Evolutionary conservation across 139 green algal species (phyloP).

Genomic region (Nannochloris sp.): DNA sequence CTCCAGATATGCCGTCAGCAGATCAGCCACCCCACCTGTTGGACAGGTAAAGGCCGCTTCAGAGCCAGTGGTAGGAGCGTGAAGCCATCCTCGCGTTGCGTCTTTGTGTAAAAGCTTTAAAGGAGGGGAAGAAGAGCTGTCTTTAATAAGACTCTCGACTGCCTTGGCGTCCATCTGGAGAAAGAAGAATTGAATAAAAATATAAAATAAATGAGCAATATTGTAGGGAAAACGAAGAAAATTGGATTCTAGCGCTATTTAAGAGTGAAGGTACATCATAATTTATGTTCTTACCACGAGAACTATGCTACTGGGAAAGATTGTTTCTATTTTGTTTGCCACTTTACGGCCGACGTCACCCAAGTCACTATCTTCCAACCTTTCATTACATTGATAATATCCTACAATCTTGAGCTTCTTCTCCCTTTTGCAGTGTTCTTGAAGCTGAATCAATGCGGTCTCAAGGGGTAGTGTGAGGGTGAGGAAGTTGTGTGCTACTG

Average conservation of each 20-base stretch:
- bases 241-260: too few species aligned
- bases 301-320: constrained; percentile 10
- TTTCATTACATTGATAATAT: constrained; percentile 71
- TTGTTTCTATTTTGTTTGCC: constrained; percentile 41
- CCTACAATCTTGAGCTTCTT: constrained; percentile 45
- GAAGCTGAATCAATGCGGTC: constrained; percentile 42
- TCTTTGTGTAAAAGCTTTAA: too few species aligned
- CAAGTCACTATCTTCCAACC: constrained; percentile 46
- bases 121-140: too few species aligned
- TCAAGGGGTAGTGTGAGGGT: constrained; percentile 50
- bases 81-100: constrained; percentile 2
- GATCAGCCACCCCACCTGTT: neutral
- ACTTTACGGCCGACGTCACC: constrained; percentile 33
- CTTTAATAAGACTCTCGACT: neutral
- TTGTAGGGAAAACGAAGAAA: neutral
- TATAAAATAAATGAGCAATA: neutral
- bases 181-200: too few species aligned
- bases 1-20: constrained; percentile 7
- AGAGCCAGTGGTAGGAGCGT: neutral
- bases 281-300: constrained; percentile 11
- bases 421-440: constrained; percentile 15
- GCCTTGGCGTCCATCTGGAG: constrained; percentile 9
- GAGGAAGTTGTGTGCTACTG: constrained; percentile 54
- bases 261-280: too few species aligned
- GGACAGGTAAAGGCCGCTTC: constrained; percentile 2